Evolutionary conservation across 2,329 filamentous ascomycete species (phyloP).

Genomic region (Fusarium goolgardi): DNA sequence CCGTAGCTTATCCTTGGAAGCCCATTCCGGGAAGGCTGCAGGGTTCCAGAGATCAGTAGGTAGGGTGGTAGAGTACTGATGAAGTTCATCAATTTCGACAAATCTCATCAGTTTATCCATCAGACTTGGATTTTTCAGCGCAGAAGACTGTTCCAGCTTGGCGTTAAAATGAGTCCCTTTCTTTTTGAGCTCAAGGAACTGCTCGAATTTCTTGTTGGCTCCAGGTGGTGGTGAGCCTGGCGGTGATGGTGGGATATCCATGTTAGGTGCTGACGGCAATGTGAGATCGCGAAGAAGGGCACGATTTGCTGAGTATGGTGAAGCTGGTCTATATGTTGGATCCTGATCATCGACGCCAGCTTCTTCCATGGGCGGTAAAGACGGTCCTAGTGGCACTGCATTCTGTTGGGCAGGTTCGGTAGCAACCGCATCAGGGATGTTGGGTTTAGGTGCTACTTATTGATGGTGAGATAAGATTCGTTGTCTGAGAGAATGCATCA

Average conservation of each 20-base stretch:
- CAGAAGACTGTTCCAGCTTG: constrained; percentile 73
- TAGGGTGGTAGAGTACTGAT: constrained; percentile 75
- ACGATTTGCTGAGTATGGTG: constrained; percentile 75
- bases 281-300: constrained; percentile 77
- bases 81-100: constrained; percentile 61
- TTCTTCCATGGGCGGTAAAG: constrained; percentile 51
- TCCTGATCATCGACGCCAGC: constrained; percentile 39
- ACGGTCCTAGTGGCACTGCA: constrained; percentile 54
- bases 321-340: constrained; percentile 56
- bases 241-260: constrained; percentile 80
- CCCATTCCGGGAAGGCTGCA: constrained; percentile 64
- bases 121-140: constrained; percentile 77
- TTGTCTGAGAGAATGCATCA: background rate
- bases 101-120: constrained; percentile 79
- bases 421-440: constrained; percentile 22
- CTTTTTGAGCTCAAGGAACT: constrained; percentile 81
- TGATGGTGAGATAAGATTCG: constrained; percentile 1
- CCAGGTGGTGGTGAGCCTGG: constrained; percentile 67
- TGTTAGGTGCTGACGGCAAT: constrained; percentile 76
- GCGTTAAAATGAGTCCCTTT: constrained; percentile 83
- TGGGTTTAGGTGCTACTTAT: constrained; percentile 14
- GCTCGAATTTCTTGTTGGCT: constrained; percentile 74
- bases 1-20: constrained; percentile 62
- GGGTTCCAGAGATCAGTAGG: constrained; percentile 69
- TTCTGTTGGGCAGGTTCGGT: constrained; percentile 50